Conservation (phyloP, 1,284 basidiomycete genomes). For the Coniferiporia weirii region DNA sequence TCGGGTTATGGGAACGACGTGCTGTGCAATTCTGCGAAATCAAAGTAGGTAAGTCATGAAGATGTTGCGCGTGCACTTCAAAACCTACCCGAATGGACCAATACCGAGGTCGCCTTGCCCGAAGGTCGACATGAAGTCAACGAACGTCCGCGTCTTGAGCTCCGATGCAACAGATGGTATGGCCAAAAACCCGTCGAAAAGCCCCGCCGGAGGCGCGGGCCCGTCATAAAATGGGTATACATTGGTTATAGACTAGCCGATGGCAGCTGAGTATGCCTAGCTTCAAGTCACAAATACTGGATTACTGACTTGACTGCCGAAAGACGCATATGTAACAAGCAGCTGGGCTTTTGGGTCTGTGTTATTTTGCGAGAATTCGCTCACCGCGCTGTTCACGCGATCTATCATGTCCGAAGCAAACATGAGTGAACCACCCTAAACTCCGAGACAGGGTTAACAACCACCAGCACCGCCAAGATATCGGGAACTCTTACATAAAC, state of each 20-base stretch:
- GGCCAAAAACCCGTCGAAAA: slow-evolving; percentile 6
- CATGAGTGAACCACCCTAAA: slow-evolving; percentile 8
- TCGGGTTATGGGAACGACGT: slow-evolving; percentile 11
- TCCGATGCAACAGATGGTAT: slow-evolving; percentile 5
- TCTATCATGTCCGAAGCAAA: slow-evolving; percentile 2
- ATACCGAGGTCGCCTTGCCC: slow-evolving; percentile 2
- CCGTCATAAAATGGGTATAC: neutral
- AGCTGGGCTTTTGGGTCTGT: slow-evolving; percentile 17
- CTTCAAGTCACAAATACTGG: neutral
- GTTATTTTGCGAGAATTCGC: slow-evolving; percentile 11
- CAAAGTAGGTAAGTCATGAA: neutral
- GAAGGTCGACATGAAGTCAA: slow-evolving; percentile 11
- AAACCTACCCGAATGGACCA: slow-evolving; percentile 10
- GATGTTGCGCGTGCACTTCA: neutral
- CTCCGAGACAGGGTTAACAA: too few relatives aligned
- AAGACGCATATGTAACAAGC: slow-evolving; percentile 2
- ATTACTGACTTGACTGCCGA: slow-evolving; percentile 7
- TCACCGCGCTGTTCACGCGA: slow-evolving; percentile 5
- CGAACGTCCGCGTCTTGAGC: slow-evolving; percentile 1
- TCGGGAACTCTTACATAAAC: slow-evolving; percentile 5
- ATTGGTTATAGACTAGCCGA: neutral
- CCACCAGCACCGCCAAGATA: too few relatives aligned
- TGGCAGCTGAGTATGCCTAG: neutral
- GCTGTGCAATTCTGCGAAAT: slow-evolving; percentile 2
- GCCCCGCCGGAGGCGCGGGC: slow-evolving; percentile 3